A percentile compares a stretch with the other conserved stretches of the same genome.
phyloP scores from a whole-genome alignment of 2,329 filamentous ascomycete species.

The Phaeoacremonium minimum region DNA sequence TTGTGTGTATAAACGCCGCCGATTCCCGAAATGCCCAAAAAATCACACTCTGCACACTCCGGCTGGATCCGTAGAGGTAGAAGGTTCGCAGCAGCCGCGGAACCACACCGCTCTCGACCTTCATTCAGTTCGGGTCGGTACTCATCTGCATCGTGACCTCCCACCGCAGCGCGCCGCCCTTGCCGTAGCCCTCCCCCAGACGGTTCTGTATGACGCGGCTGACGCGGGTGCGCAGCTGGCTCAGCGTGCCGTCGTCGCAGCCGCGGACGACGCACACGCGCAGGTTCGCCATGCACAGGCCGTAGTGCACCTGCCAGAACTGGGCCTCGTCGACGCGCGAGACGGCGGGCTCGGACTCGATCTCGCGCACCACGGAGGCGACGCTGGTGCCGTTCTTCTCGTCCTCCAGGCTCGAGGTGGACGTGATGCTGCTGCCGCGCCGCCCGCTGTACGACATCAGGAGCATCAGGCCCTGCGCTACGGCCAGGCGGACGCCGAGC shows the following conservation, averaged over 20 bases:
- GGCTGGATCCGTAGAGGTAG: no score
- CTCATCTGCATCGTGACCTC: constrained; percentile 85
- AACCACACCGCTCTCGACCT: neutral
- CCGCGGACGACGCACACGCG: constrained; percentile 68
- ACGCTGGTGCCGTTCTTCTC: constrained; percentile 44
- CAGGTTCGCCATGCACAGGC: constrained; percentile 91
- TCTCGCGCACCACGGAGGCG: constrained; percentile 74
- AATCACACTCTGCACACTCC: no score
- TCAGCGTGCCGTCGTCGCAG: constrained; percentile 64
- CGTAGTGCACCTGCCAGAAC: constrained; percentile 99
- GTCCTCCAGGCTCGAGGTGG: constrained; percentile 15
- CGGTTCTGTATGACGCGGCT: constrained; percentile 77
- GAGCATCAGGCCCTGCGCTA: constrained; percentile 86
- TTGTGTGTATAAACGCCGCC: no score
- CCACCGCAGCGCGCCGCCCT: constrained; percentile 76
- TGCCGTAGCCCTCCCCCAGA: constrained; percentile 82
- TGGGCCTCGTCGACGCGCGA: constrained; percentile 80
- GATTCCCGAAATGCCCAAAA: no score
- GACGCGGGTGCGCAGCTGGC: constrained; percentile 71
- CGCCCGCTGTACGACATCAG: constrained; percentile 77
- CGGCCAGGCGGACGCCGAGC: constrained; percentile 77
- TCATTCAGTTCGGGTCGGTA: constrained; percentile 20
- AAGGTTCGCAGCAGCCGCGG: no score
- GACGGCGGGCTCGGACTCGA: constrained; percentile 75
- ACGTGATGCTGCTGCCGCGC: constrained; percentile 9